Evolutionary conservation across 164 flowering plant genomes (phyloP).

Genomic region (Liquidambar formosana): DNA sequence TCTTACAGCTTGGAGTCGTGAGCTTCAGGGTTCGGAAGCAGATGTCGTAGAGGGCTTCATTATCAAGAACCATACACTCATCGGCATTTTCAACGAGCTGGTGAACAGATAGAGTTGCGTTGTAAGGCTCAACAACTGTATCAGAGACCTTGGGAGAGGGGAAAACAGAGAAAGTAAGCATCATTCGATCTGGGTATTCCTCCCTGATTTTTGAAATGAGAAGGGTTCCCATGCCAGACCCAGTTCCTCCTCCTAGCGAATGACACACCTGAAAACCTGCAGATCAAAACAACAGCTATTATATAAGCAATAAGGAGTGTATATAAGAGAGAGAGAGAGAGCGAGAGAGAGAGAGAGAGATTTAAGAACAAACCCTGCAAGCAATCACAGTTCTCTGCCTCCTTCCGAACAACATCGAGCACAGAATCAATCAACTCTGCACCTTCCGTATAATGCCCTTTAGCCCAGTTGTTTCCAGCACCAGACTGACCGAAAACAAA

Average conservation of each 20-base stretch:
- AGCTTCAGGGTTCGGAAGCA: slow-evolving; percentile 62
- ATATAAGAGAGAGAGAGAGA: not conserved
- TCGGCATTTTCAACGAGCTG: slow-evolving; percentile 62
- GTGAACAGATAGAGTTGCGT: slow-evolving; percentile 55
- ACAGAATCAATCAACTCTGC: slow-evolving; percentile 53
- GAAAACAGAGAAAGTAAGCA: slow-evolving; percentile 61
- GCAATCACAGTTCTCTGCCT: slow-evolving; percentile 55
- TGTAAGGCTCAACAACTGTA: slow-evolving; percentile 58
- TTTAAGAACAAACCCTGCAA: slow-evolving; percentile 33
- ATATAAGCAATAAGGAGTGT: not conserved
- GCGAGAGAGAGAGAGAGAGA: not conserved
- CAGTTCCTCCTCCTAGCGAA: slow-evolving; percentile 60
- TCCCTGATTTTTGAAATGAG: slow-evolving; percentile 60
- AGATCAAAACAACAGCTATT: not conserved
- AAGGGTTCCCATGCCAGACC: slow-evolving; percentile 66
- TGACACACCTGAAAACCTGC: slow-evolving; percentile 62
- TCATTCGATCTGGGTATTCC: slow-evolving; percentile 63
- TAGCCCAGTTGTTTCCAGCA: slow-evolving; percentile 52
- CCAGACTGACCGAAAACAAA: slow-evolving; percentile 48
- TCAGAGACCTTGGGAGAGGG: slow-evolving; percentile 62
- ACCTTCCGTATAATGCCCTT: slow-evolving; percentile 49
- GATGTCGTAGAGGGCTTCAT: slow-evolving; percentile 61
- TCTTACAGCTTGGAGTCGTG: slow-evolving; percentile 56
- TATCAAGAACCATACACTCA: slow-evolving; percentile 63
- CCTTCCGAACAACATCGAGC: slow-evolving; percentile 64